phyloP scores from a whole-genome alignment of 1,139 yeast genomes.

The Suhomyces kunorum region DNA sequence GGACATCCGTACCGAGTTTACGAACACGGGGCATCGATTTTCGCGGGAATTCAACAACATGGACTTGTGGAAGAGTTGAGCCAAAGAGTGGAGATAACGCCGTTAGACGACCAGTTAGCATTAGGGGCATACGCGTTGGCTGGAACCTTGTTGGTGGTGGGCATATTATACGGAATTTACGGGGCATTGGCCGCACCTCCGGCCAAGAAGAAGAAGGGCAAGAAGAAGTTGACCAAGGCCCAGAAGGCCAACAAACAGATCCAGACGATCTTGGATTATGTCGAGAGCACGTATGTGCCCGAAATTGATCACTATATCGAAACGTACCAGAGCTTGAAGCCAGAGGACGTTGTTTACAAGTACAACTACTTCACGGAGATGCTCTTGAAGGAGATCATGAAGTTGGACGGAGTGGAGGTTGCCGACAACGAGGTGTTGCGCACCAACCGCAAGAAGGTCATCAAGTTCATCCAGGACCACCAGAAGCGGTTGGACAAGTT shows the following conservation, averaged over 20 bases:
- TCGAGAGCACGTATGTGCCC: slow-evolving; percentile 46
- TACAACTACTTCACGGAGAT: slow-evolving; percentile 64
- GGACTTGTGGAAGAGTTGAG: slow-evolving; percentile 10
- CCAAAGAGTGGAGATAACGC: slow-evolving; percentile 8
- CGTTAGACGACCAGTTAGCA: slow-evolving; percentile 10
- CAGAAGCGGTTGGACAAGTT: slow-evolving; percentile 60
- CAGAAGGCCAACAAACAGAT: slow-evolving; percentile 46
- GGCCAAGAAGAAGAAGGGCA: slow-evolving; percentile 26
- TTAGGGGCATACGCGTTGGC: slow-evolving; percentile 10
- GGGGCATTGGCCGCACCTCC: slow-evolving; percentile 5
- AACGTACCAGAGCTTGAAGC: slow-evolving; percentile 33
- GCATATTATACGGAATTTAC: slow-evolving; percentile 4
- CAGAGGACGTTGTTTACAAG: slow-evolving; percentile 49
- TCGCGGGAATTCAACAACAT: slow-evolving; percentile 6
- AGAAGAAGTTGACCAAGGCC: slow-evolving; percentile 45
- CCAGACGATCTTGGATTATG: slow-evolving; percentile 43
- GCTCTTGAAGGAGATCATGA: slow-evolving; percentile 64
- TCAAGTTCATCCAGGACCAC: slow-evolving; percentile 60
- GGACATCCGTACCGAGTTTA: slow-evolving; percentile 9
- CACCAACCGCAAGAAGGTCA: slow-evolving; percentile 57
- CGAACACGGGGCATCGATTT: slow-evolving; percentile 6
- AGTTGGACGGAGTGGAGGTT: slow-evolving; percentile 65
- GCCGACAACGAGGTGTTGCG: slow-evolving; percentile 52
- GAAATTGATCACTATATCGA: slow-evolving; percentile 45
- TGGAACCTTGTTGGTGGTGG: slow-evolving; percentile 6